A percentile compares a stretch with the other conserved stretches of the same genome.
phyloP scores from a whole-genome alignment of 208 protist genomes.

The Trypanosomatidae sp. region DNA sequence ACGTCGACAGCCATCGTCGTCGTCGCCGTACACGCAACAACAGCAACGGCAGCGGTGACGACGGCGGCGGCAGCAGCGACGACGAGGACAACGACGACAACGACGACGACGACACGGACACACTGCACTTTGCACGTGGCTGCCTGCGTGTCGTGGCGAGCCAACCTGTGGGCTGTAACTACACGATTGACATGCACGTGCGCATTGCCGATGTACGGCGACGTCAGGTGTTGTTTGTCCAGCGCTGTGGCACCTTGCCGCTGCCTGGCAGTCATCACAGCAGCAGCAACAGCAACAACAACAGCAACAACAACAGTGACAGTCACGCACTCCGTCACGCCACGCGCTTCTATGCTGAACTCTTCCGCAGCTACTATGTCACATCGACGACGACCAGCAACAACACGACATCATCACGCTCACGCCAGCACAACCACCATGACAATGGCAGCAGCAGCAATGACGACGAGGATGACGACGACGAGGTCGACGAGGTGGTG shows the following conservation, averaged over 20 bases:
- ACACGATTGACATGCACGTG: slow-evolving; percentile 59
- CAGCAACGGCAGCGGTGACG: neutral
- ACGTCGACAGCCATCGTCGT: neutral
- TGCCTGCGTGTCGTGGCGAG: slow-evolving; percentile 34
- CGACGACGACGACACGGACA: too few species aligned
- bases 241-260: slow-evolving; percentile 7
- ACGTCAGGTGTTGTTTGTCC: slow-evolving; percentile 65
- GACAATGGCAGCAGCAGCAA: neutral
- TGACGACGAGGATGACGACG: too few species aligned
- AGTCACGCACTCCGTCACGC: too few species aligned
- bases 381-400: neutral
- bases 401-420: neutral
- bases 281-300: neutral
- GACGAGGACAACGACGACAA: too few species aligned
- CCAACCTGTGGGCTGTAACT: slow-evolving; percentile 25
- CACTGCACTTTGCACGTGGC: slow-evolving; percentile 57
- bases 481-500: too few species aligned
- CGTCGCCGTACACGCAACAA: neutral
- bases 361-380: too few species aligned
- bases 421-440: neutral
- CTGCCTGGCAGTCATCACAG: neutral
- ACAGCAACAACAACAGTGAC: neutral
- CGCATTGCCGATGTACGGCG: slow-evolving; percentile 21
- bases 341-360: too few species aligned
- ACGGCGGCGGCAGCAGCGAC: neutral